Conservation (phyloP, 768 basidiomycete genomes). For the Hebeloma cylindrosporum region DNA sequence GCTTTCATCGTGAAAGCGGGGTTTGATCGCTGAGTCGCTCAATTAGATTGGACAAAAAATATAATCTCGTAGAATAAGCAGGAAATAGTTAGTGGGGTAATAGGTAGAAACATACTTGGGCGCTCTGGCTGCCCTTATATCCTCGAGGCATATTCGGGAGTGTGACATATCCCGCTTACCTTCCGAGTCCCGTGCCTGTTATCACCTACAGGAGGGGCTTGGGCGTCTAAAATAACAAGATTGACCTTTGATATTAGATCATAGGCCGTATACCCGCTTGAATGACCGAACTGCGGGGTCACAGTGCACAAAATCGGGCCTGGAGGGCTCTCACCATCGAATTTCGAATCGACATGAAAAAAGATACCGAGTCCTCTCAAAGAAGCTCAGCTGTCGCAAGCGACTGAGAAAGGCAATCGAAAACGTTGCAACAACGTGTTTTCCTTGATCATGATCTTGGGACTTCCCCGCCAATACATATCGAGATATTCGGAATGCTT, state of each 20-base stretch:
- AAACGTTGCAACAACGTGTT: conserved; percentile 17
- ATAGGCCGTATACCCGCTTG: no score
- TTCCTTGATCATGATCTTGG: conserved; percentile 1
- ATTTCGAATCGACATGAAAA: conserved; percentile 1
- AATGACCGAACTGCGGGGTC: no score
- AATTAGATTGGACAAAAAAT: conserved; percentile 11
- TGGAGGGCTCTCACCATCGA: no score
- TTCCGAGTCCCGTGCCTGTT: conserved; percentile 14
- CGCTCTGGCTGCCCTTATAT: conserved; percentile 7
- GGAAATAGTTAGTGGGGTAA: neutral
- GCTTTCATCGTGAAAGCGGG: conserved; percentile 18
- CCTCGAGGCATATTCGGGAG: conserved; percentile 8
- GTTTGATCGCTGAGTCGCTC: conserved; percentile 5
- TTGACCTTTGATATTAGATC: no score
- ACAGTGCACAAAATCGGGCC: no score
- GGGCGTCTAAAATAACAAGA: conserved; percentile 13
- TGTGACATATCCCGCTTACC: conserved; percentile 7
- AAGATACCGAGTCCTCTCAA: neutral
- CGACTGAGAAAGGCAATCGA: conserved; percentile 4
- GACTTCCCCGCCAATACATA: no score
- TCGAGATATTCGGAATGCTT: no score
- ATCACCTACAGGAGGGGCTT: conserved; percentile 6
- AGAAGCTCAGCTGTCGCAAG: conserved; percentile 6
- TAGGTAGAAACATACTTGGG: neutral
- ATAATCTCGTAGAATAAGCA: conserved; percentile 7